A percentile compares a stretch with the other conserved stretches of the same genome.
phyloP scores from a whole-genome alignment of 371 early-diverging fungal genomes.

The Apophysomyces trapeziformis region DNA sequence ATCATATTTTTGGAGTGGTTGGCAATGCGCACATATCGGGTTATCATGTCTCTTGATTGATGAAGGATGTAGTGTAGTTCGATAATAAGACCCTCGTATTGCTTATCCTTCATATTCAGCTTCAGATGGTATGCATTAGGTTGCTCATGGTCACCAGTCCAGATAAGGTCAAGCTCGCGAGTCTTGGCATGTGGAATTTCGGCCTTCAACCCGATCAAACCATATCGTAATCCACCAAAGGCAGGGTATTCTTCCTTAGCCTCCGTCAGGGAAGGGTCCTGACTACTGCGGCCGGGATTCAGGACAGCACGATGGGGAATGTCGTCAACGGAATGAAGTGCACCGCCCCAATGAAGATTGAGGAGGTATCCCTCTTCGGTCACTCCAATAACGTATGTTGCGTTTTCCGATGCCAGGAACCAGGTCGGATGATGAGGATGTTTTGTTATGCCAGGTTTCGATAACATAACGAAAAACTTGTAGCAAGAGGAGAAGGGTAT shows the following conservation, averaged over 20 bases:
- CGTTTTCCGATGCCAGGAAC: slow-evolving; percentile 37
- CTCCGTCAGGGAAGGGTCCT: slow-evolving; percentile 38
- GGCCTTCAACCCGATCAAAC: slow-evolving; percentile 29
- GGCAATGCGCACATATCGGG: slow-evolving; percentile 20
- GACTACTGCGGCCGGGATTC: slow-evolving; percentile 19
- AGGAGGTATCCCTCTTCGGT: slow-evolving; percentile 26
- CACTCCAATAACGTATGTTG: slow-evolving; percentile 41
- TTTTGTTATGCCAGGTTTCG: slow-evolving; percentile 25
- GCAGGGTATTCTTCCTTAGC: slow-evolving; percentile 44
- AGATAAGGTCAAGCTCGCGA: slow-evolving; percentile 36
- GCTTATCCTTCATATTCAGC: slow-evolving; percentile 24
- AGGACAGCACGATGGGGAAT: slow-evolving; percentile 15
- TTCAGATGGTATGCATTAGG: slow-evolving; percentile 1
- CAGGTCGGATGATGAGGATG: slow-evolving; percentile 27
- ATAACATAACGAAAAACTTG: background rate
- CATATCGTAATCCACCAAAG: slow-evolving; percentile 48
- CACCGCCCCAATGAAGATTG: slow-evolving; percentile 45
- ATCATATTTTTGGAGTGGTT: slow-evolving; percentile 17
- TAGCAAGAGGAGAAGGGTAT: background rate
- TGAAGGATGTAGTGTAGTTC: slow-evolving; percentile 36
- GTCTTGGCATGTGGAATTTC: slow-evolving; percentile 30
- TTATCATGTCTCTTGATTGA: slow-evolving; percentile 34
- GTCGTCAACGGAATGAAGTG: slow-evolving; percentile 27
- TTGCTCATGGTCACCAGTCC: slow-evolving; percentile 7
- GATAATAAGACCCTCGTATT: slow-evolving; percentile 21